phyloP scores from a whole-genome alignment of 2,329 filamentous ascomycete genomes.

The Orbilia oligospora region DNA sequence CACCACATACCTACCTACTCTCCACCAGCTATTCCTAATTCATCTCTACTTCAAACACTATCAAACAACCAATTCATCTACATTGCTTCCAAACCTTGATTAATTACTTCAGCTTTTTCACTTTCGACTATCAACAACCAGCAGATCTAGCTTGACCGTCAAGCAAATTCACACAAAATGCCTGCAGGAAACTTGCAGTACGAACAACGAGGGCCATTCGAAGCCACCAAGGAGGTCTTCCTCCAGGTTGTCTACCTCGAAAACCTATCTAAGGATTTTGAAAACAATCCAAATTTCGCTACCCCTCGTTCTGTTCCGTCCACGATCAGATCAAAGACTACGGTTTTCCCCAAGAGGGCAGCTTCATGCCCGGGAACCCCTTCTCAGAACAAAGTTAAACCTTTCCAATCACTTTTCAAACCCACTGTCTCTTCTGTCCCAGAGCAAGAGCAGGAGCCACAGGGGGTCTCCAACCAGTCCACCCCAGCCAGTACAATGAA shows the following conservation, averaged over 20 bases:
- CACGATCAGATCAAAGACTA: not conserved
- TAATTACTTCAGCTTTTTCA: not conserved
- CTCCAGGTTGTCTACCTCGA: no score
- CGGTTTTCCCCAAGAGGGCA: not conserved
- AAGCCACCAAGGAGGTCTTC: no score
- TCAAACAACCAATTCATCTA: not conserved
- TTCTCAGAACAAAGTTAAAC: not conserved
- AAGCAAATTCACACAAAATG: no score
- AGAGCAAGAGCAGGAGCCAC: not conserved
- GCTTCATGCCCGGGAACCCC: slow-evolving; percentile 14
- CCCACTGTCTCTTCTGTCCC: not conserved
- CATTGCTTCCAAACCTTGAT: not conserved
- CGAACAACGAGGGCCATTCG: no score
- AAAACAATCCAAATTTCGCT: not conserved
- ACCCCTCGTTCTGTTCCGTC: slow-evolving; percentile 7
- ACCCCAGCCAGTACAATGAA: slow-evolving; percentile 12
- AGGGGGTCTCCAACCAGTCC: not conserved
- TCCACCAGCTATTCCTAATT: slow-evolving; percentile 10
- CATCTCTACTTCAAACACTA: slow-evolving; percentile 4
- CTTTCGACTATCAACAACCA: no score
- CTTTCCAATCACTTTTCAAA: not conserved
- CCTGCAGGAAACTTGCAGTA: no score
- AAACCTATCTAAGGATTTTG: no score
- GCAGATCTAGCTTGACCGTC: no score
- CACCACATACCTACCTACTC: not conserved